Evolutionary conservation across 768 basidiomycete species (phyloP), one percentile per base, ranked within the genome.

Genomic region (Pleurotus djamor): DNA sequence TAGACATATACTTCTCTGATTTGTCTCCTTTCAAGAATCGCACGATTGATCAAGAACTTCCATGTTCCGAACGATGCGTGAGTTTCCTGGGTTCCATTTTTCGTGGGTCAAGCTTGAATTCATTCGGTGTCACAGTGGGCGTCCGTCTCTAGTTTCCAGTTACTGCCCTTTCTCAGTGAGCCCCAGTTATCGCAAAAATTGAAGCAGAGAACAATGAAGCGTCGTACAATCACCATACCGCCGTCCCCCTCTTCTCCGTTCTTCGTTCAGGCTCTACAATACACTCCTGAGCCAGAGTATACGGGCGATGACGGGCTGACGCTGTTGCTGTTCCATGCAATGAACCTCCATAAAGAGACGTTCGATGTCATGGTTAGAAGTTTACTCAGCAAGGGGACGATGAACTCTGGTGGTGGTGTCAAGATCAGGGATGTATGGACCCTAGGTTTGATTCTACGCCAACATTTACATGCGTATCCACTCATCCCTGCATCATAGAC

Each of bases 271-370:
- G 63, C 58, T 7, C 17, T 64, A 21, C 63, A 62, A 32, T 64
- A 62, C 48, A 45, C 57, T 14, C 63, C 63, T 14, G 60, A 61
- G 7, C 37, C 48, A 34, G 48, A 61, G 10, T 57, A 52, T 50
- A 33, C 33, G 10, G 34, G 38, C 35, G 60, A 52, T 33, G 47
- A 61, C 43, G 63, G 63, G 13, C 16, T 61, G 6, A 62, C 63
- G 3, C 41, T 64, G 10, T n/a, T 64, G 16, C 48, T 64, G n/a
- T 44, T 62, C 32, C 63, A 64, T 51, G 63, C 61, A 8, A 57
- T 60, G 59, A 64, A 64, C 35, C 36, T 60, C 32, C 63, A 64
- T 52, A 64, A 64, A 36, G 63, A 64, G 38, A 59, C 61, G 6
- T 64, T 52, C 48, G 37, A 64, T 33, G 56, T 47, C 16, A 35